Evolutionary conservation across 768 basidiomycete species (phyloP), one percentile per base, ranked within the genome.

Genomic region (Termitomyces sp.): DNA sequence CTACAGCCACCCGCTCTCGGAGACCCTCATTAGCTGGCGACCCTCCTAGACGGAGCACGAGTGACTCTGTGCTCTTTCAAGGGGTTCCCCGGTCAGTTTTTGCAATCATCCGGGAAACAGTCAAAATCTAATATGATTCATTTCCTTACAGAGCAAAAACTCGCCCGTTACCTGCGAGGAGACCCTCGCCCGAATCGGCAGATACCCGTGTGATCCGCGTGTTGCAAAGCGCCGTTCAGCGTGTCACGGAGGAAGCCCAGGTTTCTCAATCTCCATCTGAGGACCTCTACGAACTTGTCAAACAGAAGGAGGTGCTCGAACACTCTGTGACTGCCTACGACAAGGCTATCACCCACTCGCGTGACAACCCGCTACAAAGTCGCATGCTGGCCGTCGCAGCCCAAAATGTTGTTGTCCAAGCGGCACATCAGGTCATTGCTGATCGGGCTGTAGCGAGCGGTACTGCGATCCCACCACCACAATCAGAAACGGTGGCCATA

Each of bases 201-300:
- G 86, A 89, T 58, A 84, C 81, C 15, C 86, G 88, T 62, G 87
- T 92, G 47, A 86, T 89, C 48, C 83, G 85, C 56, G 90, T 92
- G 36, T 68, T 92, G 55, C 86, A 88, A 52, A 82, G 79, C 50
- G 88, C 88, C 44, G 89, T 86, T 31, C 85, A 89, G 62, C 85
- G 87, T 41, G 86, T 92, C 22, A 86, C 86, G 11, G 84, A 87
- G 64, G 84, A 88, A 64, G 84, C 76, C 3, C 85, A 89, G 63
- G 77, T 85, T 52, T 80, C 78, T 16, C 73, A 76, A 18, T 73
- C 73, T 22, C 71, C 69, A 27, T 76, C 78, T n/a, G 78, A 74
- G 51, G 63, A 85, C 60, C 66, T 89, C 11, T 81, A 87, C 63
- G 84, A 84, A 23, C 80, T 93, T 50, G 86, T 81, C 47, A 89